Conservation (phyloP, 2,329 filamentous ascomycete species). For the Penicillium verrucosum region DNA sequence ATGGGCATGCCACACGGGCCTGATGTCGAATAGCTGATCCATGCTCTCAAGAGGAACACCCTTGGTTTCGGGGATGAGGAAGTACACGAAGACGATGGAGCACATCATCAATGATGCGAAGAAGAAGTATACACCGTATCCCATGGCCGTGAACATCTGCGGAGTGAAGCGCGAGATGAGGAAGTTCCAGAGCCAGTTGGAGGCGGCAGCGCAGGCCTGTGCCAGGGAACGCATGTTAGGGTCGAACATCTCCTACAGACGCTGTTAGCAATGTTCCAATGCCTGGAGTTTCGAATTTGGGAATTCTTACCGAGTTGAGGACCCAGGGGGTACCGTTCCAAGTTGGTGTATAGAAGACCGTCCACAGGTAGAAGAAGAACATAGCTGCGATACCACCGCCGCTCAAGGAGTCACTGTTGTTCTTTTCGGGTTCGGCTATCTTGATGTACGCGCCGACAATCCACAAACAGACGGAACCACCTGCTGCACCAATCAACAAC, state of each 20-base stretch:
- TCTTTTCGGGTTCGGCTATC: conserved; percentile 28
- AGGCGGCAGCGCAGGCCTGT: conserved; percentile 61
- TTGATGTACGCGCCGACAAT: conserved; percentile 40
- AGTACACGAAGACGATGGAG: conserved; percentile 57
- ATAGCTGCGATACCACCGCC: conserved; percentile 46
- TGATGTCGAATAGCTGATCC: conserved; percentile 56
- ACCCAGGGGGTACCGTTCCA: conserved; percentile 79
- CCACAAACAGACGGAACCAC: conserved; percentile 51
- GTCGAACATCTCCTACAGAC: conserved; percentile 63
- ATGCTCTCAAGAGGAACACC: conserved; percentile 61
- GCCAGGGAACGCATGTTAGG: conserved; percentile 66
- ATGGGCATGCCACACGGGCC: conserved; percentile 39
- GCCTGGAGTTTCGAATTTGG: background rate
- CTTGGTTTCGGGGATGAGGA: conserved; percentile 64
- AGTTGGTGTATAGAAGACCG: conserved; percentile 67
- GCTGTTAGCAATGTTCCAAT: conserved; percentile 9
- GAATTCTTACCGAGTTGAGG: conserved; percentile 53
- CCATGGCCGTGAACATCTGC: conserved; percentile 43
- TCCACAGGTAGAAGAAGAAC: conserved; percentile 72
- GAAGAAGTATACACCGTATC: conserved; percentile 65
- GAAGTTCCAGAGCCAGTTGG: conserved; percentile 42
- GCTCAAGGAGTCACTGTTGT: conserved; percentile 22
- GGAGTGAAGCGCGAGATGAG: conserved; percentile 40
- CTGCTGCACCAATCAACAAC: conserved; percentile 62
- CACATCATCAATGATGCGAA: conserved; percentile 61